Conservation (phyloP, 108 stramenopile genomes). For the Skeletonema potamos region DNA sequence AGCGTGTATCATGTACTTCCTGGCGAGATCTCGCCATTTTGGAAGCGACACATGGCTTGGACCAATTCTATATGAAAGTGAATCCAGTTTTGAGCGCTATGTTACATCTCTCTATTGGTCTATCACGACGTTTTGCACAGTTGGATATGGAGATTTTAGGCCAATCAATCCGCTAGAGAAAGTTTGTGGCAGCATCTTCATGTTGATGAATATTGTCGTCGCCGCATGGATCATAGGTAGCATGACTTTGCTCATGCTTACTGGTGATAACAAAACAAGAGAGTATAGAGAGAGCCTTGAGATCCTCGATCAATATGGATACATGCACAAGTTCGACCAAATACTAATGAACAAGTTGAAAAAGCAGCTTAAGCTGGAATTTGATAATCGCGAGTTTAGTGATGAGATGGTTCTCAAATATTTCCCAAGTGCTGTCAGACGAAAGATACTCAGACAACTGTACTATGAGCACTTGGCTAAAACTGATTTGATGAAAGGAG, state of each 20-base stretch:
- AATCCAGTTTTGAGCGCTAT: constrained; percentile 46
- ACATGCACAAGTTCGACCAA: constrained; percentile 49
- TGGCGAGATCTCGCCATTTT: constrained; percentile 47
- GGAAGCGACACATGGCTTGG: constrained; percentile 51
- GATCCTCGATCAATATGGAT: constrained; percentile 24
- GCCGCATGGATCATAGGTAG: constrained; percentile 52
- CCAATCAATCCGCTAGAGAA: constrained; percentile 43
- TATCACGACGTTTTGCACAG: constrained; percentile 55
- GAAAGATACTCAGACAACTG: constrained; percentile 47
- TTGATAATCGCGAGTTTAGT: constrained; percentile 50
- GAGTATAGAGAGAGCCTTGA: constrained; percentile 51
- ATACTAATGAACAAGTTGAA: constrained; percentile 28
- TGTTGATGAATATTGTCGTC: constrained; percentile 48
- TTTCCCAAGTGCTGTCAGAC: constrained; percentile 52
- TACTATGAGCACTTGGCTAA: constrained; percentile 40
- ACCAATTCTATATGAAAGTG: constrained; percentile 9
- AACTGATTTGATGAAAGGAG: constrained; percentile 44
- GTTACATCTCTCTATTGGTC: constrained; percentile 54
- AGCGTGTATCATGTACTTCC: constrained; percentile 54
- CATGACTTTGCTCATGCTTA: constrained; percentile 55
- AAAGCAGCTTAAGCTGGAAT: constrained; percentile 45
- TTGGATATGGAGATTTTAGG: constrained; percentile 51
- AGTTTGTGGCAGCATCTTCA: constrained; percentile 42
- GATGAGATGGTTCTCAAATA: constrained; percentile 52
- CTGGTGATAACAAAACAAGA: constrained; percentile 52